Conservation (phyloP, 768 basidiomycete species). For the Termitomyces sp. region DNA sequence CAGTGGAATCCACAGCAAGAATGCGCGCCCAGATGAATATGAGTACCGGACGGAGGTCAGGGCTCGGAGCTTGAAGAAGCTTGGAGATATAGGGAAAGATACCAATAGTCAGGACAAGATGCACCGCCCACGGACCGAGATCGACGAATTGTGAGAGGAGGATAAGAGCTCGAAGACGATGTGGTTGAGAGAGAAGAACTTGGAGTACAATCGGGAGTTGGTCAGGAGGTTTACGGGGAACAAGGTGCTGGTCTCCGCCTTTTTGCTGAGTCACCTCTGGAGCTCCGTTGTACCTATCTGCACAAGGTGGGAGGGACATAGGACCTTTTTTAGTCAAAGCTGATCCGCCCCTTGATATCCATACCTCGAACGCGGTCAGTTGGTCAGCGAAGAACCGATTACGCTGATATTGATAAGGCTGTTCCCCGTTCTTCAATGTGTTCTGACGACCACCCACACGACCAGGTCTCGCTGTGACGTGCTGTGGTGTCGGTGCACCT, state of each 20-base stretch:
- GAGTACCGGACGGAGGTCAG: constrained; percentile 93
- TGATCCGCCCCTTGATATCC: constrained; percentile 92
- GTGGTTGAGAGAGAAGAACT: constrained; percentile 93
- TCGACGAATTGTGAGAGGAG: constrained; percentile 97
- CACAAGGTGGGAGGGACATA: constrained; percentile 57
- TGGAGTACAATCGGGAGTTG: constrained; percentile 98
- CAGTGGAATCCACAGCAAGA: constrained; percentile 90
- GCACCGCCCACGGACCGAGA: constrained; percentile 97
- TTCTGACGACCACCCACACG: constrained; percentile 28
- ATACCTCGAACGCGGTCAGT: constrained; percentile 95
- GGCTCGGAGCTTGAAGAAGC: constrained; percentile 89
- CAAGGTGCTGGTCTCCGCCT: constrained; percentile 42
- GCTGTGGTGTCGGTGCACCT: constrained; percentile 18
- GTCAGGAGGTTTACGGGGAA: constrained; percentile 89
- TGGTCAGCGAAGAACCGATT: constrained; percentile 96
- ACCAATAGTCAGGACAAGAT: constrained; percentile 91
- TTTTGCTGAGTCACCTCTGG: constrained; percentile 15
- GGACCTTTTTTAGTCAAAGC: constrained; percentile 76
- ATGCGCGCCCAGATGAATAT: constrained; percentile 99
- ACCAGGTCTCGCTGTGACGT: constrained; percentile 32
- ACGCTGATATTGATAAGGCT: constrained; percentile 70
- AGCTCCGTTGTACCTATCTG: constrained; percentile 22
- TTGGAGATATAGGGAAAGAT: constrained; percentile 99
- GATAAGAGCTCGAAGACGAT: constrained; percentile 92
- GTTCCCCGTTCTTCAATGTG: constrained; percentile 26